Evolutionary conservation across 202 grass and related monocot species (phyloP).

Genomic region (Panicum virgatum): DNA sequence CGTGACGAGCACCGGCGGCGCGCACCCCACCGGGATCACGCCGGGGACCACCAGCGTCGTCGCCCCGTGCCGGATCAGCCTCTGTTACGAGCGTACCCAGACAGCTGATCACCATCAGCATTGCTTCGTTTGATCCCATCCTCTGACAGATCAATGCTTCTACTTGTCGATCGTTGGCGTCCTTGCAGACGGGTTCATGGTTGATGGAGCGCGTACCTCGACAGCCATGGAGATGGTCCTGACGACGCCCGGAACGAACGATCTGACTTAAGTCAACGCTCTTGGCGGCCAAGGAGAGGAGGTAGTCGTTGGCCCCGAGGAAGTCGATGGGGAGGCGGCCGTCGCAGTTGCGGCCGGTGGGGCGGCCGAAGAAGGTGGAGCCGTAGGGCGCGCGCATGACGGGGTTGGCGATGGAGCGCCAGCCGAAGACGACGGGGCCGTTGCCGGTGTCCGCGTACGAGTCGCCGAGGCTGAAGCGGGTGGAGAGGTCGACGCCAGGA

Average conservation of each 20-base stretch:
- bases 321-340: constrained; percentile 83
- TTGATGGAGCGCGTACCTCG: constrained; percentile 39
- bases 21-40: constrained; percentile 47
- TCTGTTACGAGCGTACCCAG: constrained; percentile 1
- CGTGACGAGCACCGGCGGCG: constrained; percentile 26
- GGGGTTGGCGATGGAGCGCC: neutral
- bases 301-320: constrained; percentile 73
- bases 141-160: neutral
- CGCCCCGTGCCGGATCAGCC: constrained; percentile 46
- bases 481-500: neutral
- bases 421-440: constrained; percentile 26
- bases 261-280: constrained; percentile 42
- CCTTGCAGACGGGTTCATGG: neutral
- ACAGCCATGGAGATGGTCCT: constrained; percentile 44
- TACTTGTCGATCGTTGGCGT: neutral
- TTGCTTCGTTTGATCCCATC: neutral
- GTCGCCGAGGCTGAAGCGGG: constrained; percentile 74
- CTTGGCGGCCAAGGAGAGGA: constrained; percentile 32
- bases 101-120: neutral
- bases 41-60: constrained; percentile 58
- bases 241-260: constrained; percentile 49
- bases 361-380: constrained; percentile 65
- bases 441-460: constrained; percentile 73
- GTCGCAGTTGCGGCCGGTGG: constrained; percentile 63
- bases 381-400: constrained; percentile 58